phyloP scores from a whole-genome alignment of 768 basidiomycete species.

The Lactifluus subvellereus region DNA sequence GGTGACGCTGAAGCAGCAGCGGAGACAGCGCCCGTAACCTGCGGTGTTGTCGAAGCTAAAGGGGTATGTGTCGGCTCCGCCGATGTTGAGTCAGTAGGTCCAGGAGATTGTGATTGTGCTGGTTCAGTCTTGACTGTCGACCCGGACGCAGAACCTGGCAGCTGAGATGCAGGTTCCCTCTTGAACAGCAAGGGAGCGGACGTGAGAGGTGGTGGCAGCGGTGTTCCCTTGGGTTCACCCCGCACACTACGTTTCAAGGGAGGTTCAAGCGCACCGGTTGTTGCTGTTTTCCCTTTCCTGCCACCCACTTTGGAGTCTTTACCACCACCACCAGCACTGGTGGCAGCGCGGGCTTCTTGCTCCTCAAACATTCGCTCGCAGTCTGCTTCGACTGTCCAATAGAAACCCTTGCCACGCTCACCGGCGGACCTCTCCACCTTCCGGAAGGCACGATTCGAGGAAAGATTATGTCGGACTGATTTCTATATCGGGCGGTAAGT shows the following conservation, averaged over 20 bases:
- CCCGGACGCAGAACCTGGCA: conserved; percentile 14
- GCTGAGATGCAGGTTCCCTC: conserved; percentile 26
- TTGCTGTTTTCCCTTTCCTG: conserved; percentile 55
- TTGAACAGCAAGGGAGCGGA: conserved; percentile 55
- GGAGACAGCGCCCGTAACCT: neutral
- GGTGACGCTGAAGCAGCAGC: conserved; percentile 6
- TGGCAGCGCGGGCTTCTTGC: conserved; percentile 48
- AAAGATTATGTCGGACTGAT: conserved; percentile 93
- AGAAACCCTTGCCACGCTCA: conserved; percentile 86
- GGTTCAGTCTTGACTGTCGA: conserved; percentile 28
- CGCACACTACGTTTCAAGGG: conserved; percentile 66
- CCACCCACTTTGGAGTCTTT: conserved; percentile 38
- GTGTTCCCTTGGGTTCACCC: conserved; percentile 50
- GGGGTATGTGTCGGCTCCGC: conserved; percentile 17
- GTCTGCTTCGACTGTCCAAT: conserved; percentile 85
- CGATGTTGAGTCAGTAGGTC: conserved; percentile 3
- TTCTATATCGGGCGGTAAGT: conserved; percentile 39
- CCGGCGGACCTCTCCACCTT: conserved; percentile 83
- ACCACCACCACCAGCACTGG: conserved; percentile 27
- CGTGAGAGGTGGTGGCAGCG: conserved; percentile 64
- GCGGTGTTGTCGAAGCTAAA: conserved; percentile 23
- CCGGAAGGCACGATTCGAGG: conserved; percentile 84
- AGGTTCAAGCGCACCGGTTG: conserved; percentile 44
- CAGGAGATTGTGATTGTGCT: conserved; percentile 24
- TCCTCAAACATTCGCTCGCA: conserved; percentile 63